Evolutionary conservation across 1,139 yeast species (phyloP).

Genomic region (Debaryomycetaceae sp.): DNA sequence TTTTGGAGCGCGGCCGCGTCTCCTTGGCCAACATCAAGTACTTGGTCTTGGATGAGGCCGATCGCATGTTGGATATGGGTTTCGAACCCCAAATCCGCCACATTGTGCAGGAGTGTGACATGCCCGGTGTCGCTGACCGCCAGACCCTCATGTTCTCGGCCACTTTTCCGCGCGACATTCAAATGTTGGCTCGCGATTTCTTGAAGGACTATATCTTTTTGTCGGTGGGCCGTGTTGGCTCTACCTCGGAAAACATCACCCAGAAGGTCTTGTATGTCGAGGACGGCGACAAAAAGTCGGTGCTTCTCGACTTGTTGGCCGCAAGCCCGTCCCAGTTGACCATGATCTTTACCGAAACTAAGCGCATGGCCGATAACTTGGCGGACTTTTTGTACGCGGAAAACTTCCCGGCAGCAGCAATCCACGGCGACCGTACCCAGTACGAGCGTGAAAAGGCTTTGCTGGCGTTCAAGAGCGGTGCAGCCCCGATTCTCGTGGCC

Average conservation of each 20-base stretch:
- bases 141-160: slow-evolving; percentile 98
- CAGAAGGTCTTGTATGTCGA: slow-evolving; percentile 91
- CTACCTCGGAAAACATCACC: slow-evolving; percentile 94
- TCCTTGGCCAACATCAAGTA: slow-evolving; percentile 85
- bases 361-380: slow-evolving; percentile 95
- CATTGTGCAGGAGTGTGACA: slow-evolving; percentile 94
- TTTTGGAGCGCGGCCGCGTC: slow-evolving; percentile 88
- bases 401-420: slow-evolving; percentile 93
- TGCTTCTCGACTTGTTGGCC: slow-evolving; percentile 73
- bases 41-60: slow-evolving; percentile 96
- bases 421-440: slow-evolving; percentile 98
- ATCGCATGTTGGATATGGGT: slow-evolving; percentile 99
- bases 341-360: slow-evolving; percentile 92
- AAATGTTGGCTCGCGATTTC: slow-evolving; percentile 94
- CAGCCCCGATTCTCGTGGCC: slow-evolving; percentile 89
- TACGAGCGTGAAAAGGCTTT: slow-evolving; percentile 96
- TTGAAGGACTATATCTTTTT: slow-evolving; percentile 90
- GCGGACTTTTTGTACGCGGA: slow-evolving; percentile 86
- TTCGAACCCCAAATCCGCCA: slow-evolving; percentile 99
- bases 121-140: slow-evolving; percentile 86
- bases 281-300: slow-evolving; percentile 89
- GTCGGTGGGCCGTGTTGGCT: slow-evolving; percentile 97
- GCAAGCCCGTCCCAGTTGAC: slow-evolving; percentile 80
- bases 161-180: slow-evolving; percentile 97
- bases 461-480: slow-evolving; percentile 76